phyloP scores from a whole-genome alignment of 306 rosid genomes.

The Hippophae gyantsensis region DNA sequence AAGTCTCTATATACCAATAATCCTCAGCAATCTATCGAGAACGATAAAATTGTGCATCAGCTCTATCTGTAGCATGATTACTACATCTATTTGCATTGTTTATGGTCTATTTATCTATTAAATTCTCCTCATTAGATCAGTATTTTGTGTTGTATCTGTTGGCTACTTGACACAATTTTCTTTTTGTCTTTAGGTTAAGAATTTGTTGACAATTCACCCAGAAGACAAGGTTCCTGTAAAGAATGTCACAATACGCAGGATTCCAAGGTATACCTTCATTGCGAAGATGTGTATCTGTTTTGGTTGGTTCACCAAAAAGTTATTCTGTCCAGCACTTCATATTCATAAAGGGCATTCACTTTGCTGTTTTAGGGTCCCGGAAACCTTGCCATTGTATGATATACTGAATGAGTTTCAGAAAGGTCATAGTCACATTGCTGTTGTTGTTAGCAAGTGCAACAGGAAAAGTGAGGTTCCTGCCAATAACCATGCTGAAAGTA shows the following conservation, averaged over 20 bases:
- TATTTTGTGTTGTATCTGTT: background rate
- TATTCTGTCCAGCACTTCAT: slow-evolving; percentile 1
- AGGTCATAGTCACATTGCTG: slow-evolving; percentile 98
- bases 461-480: slow-evolving; percentile 31
- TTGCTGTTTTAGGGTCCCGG: slow-evolving; percentile 51
- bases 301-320: background rate
- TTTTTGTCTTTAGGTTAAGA: slow-evolving; percentile 40
- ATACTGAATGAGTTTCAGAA: slow-evolving; percentile 92
- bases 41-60: no score
- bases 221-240: slow-evolving; percentile 65
- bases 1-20: no score
- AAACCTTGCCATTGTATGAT: slow-evolving; percentile 72
- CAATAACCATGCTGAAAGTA: slow-evolving; percentile 32
- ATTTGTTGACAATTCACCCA: slow-evolving; percentile 47
- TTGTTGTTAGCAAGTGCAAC: slow-evolving; percentile 44
- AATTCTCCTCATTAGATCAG: no score
- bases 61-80: no score
- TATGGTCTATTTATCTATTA: no score
- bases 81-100: no score
- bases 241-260: slow-evolving; percentile 50
- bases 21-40: no score
- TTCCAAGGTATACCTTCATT: slow-evolving; percentile 46
- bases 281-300: slow-evolving; percentile 14
- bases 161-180: slow-evolving; percentile 3
- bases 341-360: background rate